These are phyloP conservation scores for Mycosphaerelloides madeirae DNA, from an alignment of 2,329 filamentous ascomycete genomes.

Conservation along the genomic window DNA sequence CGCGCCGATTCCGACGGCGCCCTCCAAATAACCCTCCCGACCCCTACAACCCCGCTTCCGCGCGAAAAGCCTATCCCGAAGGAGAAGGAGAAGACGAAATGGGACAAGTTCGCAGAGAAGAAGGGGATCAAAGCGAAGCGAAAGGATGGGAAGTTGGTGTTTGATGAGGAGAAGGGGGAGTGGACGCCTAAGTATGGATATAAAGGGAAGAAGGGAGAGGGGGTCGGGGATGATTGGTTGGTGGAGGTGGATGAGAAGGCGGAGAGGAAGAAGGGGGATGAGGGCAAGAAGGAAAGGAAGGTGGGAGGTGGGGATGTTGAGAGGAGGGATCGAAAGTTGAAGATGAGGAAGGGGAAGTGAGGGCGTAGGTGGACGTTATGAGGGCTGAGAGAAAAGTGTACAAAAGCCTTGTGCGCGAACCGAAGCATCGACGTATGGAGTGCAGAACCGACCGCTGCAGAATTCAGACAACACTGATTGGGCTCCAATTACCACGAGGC, in stretches of 20 bases:
- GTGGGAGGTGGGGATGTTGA: slow-evolving; percentile 15
- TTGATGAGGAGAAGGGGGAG: slow-evolving; percentile 76
- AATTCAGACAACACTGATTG: too few species aligned
- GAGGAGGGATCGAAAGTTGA: slow-evolving; percentile 17
- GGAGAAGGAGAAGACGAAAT: slow-evolving; percentile 80
- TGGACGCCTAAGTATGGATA: slow-evolving; percentile 97
- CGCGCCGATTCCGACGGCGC: slow-evolving; percentile 59
- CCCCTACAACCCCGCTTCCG: slow-evolving; percentile 65
- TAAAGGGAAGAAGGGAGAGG: slow-evolving; percentile 81
- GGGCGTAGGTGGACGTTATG: not conserved
- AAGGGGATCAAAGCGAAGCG: slow-evolving; percentile 93
- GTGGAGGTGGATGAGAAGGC: slow-evolving; percentile 75
- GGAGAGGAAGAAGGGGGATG: slow-evolving; percentile 59
- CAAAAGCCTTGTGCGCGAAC: too few species aligned
- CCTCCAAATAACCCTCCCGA: slow-evolving; percentile 74
- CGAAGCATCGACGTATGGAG: too few species aligned
- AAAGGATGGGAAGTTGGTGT: slow-evolving; percentile 74
- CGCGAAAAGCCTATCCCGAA: slow-evolving; percentile 88
- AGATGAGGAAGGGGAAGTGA: slow-evolving; percentile 20
- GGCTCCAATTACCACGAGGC: too few species aligned
- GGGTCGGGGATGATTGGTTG: slow-evolving; percentile 72
- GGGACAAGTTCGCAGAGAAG: slow-evolving; percentile 93
- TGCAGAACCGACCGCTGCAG: too few species aligned
- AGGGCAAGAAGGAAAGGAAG: slow-evolving; percentile 38
- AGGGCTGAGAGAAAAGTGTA: too few species aligned